Evolutionary conservation across 1,284 basidiomycete species (phyloP), one percentile per base, ranked within the genome.

Genomic region (Leucoagaricus sp.): DNA sequence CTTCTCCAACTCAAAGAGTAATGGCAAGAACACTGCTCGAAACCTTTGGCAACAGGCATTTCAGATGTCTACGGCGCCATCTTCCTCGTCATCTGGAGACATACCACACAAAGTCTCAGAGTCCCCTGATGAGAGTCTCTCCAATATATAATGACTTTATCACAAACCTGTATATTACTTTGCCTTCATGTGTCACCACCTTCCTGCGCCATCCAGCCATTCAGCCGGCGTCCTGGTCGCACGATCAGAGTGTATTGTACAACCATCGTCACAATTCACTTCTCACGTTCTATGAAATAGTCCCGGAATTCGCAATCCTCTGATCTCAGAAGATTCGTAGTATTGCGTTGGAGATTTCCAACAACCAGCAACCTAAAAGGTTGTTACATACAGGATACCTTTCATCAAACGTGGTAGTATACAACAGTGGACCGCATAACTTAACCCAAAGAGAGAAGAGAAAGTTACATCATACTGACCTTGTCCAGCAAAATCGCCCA

Each of bases 401-500:
- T 21, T 3, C 25, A 13, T 21, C 19, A 29, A 21, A 7, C 13
- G 9, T 8, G 23, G 28, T 21, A 13, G 6, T 6, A 13, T 28
- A 45, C 47, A 49, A 46, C 21, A 8, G 19, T 19, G 31, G 25
- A 36, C 2, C 23, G 21, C 29, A 55, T 50, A 59, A 48, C 33
- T 40, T 52, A 50, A 42, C 12, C 15, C 46, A 29, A 4, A 44
- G 13, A 38, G 23, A 21, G 26, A 52, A 48, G 15, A 3, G 23
- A 17, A 40, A 42, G 34, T 41, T 60, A 72, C 31, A 74, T 45
- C 6, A 55, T 55, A 40, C 72, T 73, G 55, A 80, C 59, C 51
- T 62, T 82, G 67, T 89, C 87, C 58, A 89, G 67, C 60, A 89
- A 73, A 62, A 89, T 86, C n/a, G 87, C 87, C 87, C 87, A 89